Base-by-base conservation (phyloP, 2,329 filamentous ascomycete genomes). In the Bretziella fagacearum region DNA sequence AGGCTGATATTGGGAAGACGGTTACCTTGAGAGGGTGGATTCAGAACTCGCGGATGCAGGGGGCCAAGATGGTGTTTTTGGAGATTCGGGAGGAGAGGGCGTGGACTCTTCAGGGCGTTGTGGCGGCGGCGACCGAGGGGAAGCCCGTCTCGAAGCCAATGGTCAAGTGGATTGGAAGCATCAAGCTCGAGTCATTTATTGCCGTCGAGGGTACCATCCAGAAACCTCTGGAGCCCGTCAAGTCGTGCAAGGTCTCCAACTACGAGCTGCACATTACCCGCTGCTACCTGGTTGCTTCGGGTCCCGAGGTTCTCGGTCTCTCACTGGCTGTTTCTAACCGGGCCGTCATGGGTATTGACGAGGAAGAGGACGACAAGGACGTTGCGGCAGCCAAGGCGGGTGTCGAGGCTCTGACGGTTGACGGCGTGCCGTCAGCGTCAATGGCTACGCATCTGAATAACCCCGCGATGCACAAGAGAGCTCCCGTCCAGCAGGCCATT, bases 401-500 rank as follows among this genome's bases (percentile, higher is more conserved):
- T 42, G 60, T 64, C 46, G 66, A 65, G 55, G 62, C 63, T 54
- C 58, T 67, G 20, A 60, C 53, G 47, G 54, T 68, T 20, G 58
- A 62, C 33, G 56, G 68, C 13, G 65, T 73, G 43, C 84, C 87
- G 1, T 73, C 82, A 45, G 87, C 93, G 25, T 81, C 76, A 51
- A 76, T 96, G 61, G 77, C 79, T 58, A 93, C 85, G 1, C 79
- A 89, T 55, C 74, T 95, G 44, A 82, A 93, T 69, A 94, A 96
- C 71, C 79, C 84, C 51, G 84, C 84, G 45, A 82, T 98, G 67
- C 87, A 95, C 66, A 82, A 95, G 59, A 80, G 91, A 49, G 84
- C 85, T 1, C 84, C 86, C 52, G 81, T 93, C 52, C 93, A 91
- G 65, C 84, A 93, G 61, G 85, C 87, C 50, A 89, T 89, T 57